These are phyloP conservation scores for Crithidia expoeki DNA, from an alignment of 208 protist genomes.

Conservation along the genomic window DNA sequence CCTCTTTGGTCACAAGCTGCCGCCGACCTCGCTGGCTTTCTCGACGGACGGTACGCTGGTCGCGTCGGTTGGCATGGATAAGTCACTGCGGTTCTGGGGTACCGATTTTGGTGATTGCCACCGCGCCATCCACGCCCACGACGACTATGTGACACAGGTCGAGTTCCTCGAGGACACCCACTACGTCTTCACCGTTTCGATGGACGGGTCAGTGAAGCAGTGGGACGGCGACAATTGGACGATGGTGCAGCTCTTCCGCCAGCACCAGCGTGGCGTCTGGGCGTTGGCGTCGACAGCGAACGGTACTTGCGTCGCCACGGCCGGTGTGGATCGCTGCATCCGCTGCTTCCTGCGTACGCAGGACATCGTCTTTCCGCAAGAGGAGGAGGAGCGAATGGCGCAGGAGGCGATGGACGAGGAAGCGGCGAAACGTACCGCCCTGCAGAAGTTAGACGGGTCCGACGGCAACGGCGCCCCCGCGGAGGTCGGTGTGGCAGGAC, in stretches of 20 bases:
- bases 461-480: conserved; percentile 22
- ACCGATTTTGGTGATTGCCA: conserved; percentile 98
- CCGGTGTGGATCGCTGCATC: conserved; percentile 79
- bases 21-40: conserved; percentile 94
- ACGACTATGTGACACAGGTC: conserved; percentile 96
- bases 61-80: conserved; percentile 98
- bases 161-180: conserved; percentile 97
- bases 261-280: conserved; percentile 86
- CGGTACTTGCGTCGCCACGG: conserved; percentile 79
- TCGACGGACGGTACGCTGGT: conserved; percentile 93
- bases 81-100: conserved; percentile 99
- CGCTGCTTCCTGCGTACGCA: conserved; percentile 86
- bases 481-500: conserved; percentile 76
- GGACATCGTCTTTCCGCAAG: conserved; percentile 88
- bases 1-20: conserved; percentile 99
- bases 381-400: conserved; percentile 87
- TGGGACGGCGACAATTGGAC: conserved; percentile 98
- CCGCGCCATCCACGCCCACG: conserved; percentile 97
- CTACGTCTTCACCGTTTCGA: conserved; percentile 96
- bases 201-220: conserved; percentile 96
- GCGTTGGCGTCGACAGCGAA: conserved; percentile 65
- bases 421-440: conserved; percentile 54
- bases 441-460: conserved; percentile 53
- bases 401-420: conserved; percentile 92
- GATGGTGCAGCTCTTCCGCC: conserved; percentile 85